phyloP scores from a whole-genome alignment of 202 grass and related monocot genomes.

The Zizania palustris region DNA sequence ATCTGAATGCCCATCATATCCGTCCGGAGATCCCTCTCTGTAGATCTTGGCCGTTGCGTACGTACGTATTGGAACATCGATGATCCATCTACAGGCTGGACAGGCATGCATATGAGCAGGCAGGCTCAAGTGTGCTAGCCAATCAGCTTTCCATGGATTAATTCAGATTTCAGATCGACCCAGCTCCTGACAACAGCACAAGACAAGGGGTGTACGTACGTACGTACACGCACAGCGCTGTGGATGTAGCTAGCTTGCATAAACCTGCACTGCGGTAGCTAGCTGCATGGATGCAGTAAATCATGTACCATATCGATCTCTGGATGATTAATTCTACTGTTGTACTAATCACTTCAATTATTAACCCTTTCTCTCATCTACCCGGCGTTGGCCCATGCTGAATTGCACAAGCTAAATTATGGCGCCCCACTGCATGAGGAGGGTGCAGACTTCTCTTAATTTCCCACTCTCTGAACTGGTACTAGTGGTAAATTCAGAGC shows the following conservation, averaged over 20 bases:
- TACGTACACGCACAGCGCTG: background rate
- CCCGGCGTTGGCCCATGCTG: background rate
- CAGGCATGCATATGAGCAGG: background rate
- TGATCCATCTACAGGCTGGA: conserved; percentile 18
- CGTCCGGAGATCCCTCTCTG: conserved; percentile 43
- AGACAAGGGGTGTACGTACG: background rate
- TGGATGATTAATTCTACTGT: background rate
- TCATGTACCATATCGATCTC: background rate
- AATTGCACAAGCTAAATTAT: conserved; percentile 3
- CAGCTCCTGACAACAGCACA: background rate
- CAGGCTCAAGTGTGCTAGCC: too few species aligned
- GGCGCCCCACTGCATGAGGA: conserved; percentile 9
- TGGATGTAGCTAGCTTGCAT: background rate
- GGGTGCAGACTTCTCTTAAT: background rate
- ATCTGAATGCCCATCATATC: conserved; percentile 4
- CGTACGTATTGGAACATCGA: background rate
- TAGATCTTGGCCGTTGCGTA: conserved; percentile 46
- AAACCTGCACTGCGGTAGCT: background rate
- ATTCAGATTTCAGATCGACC: too few species aligned
- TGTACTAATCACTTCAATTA: background rate
- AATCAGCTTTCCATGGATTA: too few species aligned
- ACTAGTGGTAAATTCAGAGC: conserved; percentile 5
- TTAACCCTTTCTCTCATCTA: conserved; percentile 5
- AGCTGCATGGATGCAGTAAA: background rate
- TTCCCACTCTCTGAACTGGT: background rate